A percentile compares a stretch with the other conserved stretches of the same genome.
Conservation (phyloP, 148 eudicot species). For the Heliamphora exappendiculata region DNA sequence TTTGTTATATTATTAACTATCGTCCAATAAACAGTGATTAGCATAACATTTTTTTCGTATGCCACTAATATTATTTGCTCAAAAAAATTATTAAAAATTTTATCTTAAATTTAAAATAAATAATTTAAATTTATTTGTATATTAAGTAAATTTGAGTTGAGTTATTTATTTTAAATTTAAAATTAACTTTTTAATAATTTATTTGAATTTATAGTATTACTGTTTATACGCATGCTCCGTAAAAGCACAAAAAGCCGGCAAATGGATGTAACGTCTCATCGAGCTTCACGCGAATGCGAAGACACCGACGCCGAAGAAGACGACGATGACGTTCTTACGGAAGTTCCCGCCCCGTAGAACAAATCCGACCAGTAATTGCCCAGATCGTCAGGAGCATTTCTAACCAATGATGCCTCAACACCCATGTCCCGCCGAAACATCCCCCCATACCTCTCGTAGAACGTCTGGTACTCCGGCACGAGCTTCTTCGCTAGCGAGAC, state of each 20-base stretch:
- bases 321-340: conserved; percentile 10
- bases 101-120: too few relatives aligned
- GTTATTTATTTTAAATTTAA: too few relatives aligned
- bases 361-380: conserved; percentile 60
- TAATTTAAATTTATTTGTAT: too few relatives aligned
- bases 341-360: conserved; percentile 19
- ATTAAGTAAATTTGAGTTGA: too few relatives aligned
- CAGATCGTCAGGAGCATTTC: conserved; percentile 71
- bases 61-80: too few relatives aligned
- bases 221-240: background rate
- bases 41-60: too few relatives aligned
- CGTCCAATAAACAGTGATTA: too few relatives aligned
- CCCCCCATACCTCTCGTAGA: conserved; percentile 21
- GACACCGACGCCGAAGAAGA: background rate
- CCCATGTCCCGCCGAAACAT: conserved; percentile 10
- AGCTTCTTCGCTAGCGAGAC: conserved; percentile 22
- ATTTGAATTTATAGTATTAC: too few relatives aligned
- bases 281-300: conserved; percentile 4
- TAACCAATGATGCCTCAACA: conserved; percentile 31
- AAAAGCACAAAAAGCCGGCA: background rate
- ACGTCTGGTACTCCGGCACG: conserved; percentile 20
- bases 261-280: background rate
- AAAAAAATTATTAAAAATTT: too few relatives aligned
- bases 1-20: too few relatives aligned
- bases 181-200: too few relatives aligned